These are phyloP conservation scores for Carnegiea gigantea DNA, from an alignment of 179 eudicot genomes.

Conservation along the genomic window DNA sequence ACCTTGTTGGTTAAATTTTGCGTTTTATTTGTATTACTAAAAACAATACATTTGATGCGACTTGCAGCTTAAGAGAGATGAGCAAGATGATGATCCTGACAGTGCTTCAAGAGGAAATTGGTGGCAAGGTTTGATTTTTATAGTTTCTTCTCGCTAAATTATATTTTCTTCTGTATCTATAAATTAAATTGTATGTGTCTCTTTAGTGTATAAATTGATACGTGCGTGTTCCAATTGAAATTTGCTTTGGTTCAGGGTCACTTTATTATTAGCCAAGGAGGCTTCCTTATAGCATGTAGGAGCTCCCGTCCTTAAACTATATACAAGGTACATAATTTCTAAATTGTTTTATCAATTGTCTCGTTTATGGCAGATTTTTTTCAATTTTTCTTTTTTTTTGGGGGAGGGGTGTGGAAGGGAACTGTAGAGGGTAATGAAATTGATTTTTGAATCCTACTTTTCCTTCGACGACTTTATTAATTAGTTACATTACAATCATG, in stretches of 20 bases:
- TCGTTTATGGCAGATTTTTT: too few relatives aligned
- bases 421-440: too few relatives aligned
- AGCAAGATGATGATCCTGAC: conserved; percentile 40
- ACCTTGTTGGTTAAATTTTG: background rate
- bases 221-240: background rate
- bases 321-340: conserved; percentile 18
- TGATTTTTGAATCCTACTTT: too few relatives aligned
- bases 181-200: background rate
- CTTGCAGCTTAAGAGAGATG: conserved; percentile 55
- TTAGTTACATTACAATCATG: too few relatives aligned
- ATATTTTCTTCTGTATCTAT: background rate
- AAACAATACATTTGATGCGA: too few relatives aligned
- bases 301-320: conserved; percentile 14
- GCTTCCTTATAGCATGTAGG: conserved; percentile 1
- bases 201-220: background rate
- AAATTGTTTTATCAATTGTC: too few relatives aligned
- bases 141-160: background rate
- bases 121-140: conserved; percentile 69
- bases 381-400: too few relatives aligned
- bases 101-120: conserved; percentile 90
- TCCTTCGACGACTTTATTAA: too few relatives aligned
- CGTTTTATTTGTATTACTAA: background rate
- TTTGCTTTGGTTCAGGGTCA: conserved; percentile 46
- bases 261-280: conserved; percentile 52
- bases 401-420: too few relatives aligned